Conservation (phyloP, 73 alveolate genomes). For the Tetrahymena thermophila region DNA sequence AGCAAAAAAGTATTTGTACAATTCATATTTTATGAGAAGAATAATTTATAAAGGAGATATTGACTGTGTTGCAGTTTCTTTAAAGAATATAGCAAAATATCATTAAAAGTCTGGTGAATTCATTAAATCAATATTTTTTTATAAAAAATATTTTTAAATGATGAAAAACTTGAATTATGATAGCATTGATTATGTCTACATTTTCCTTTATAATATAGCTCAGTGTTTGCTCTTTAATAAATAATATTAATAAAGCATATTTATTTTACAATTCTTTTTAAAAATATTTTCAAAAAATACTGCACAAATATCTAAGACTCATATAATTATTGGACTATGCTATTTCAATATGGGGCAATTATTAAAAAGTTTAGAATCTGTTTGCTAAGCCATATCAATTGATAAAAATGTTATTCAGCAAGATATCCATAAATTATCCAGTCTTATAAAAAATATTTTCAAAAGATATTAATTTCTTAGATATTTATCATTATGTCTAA, state of each 20-base stretch:
- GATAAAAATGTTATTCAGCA: no score
- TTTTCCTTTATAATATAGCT: background rate
- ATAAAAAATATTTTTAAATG: background rate
- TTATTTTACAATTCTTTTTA: background rate
- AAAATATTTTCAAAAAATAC: no score
- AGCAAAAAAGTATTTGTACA: background rate
- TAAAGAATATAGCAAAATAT: background rate
- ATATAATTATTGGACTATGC: background rate
- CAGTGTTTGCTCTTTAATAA: background rate
- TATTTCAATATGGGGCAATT: background rate
- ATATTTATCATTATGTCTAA: no score
- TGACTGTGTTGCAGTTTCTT: background rate
- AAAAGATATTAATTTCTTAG: background rate
- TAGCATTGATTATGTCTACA: background rate
- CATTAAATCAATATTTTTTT: background rate
- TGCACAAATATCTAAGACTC: background rate
- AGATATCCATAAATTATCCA: background rate
- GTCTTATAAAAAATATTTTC: no score
- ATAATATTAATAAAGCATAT: no score
- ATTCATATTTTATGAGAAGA: background rate
- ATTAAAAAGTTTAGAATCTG: background rate
- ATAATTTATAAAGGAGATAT: background rate
- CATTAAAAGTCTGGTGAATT: background rate
- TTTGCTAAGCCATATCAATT: background rate
- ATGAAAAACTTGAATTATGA: background rate